Percentiles rank a stretch among this genome's conserved stretches.
phyloP scores from a whole-genome alignment of 177 flowering plant species.

The Vitis hybrid region DNA sequence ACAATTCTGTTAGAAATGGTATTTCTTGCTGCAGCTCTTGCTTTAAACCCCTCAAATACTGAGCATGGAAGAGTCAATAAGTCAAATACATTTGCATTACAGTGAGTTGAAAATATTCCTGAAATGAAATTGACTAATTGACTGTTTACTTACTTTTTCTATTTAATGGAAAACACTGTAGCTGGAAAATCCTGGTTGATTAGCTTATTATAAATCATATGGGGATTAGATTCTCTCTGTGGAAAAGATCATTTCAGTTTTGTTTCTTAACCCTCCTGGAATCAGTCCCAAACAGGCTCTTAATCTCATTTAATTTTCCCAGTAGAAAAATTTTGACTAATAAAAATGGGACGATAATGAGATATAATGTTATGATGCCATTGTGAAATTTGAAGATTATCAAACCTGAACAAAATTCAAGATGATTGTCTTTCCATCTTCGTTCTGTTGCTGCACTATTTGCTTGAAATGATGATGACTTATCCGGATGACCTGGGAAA shows the following conservation, averaged over 20 bases:
- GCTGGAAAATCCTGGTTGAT: not conserved
- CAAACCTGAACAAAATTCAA: slow-evolving; percentile 61
- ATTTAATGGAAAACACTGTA: not conserved
- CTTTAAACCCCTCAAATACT: slow-evolving; percentile 63
- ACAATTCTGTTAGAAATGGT: slow-evolving; percentile 49
- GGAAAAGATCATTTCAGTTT: too few relatives aligned
- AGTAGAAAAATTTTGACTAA: too few relatives aligned
- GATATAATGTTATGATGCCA: not conserved
- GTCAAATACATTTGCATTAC: not conserved
- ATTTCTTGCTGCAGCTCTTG: slow-evolving; percentile 59
- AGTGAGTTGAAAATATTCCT: not conserved
- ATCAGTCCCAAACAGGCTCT: too few relatives aligned
- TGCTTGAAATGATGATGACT: slow-evolving; percentile 78
- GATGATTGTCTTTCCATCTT: slow-evolving; percentile 55
- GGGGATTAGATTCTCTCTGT: too few relatives aligned
- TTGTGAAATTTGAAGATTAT: not conserved
- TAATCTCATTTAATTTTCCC: too few relatives aligned
- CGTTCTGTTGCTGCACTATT: slow-evolving; percentile 45
- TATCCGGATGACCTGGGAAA: slow-evolving; percentile 68
- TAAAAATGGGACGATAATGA: too few relatives aligned
- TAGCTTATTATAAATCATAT: not conserved
- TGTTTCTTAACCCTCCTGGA: too few relatives aligned
- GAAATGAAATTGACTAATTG: not conserved
- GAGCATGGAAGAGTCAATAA: slow-evolving; percentile 18
- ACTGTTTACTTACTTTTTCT: not conserved